Evolutionary conservation across 192 early-diverging fungal species (phyloP).

Genomic region (Spizellomyces punctatus): DNA sequence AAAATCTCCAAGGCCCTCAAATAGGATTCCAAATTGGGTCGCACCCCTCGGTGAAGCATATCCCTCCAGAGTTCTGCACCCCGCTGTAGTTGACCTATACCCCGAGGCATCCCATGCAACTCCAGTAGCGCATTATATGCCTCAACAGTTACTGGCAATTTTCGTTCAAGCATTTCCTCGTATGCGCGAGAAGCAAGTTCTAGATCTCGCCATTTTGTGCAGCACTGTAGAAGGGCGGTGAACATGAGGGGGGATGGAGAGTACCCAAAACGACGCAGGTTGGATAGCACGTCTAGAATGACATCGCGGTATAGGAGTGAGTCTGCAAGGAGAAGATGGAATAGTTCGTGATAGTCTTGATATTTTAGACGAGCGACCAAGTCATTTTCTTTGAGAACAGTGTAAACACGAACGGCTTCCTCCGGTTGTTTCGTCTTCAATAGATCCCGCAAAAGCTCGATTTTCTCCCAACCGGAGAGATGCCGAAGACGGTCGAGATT

Average conservation of each 20-base stretch:
- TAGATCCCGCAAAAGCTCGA: constrained; percentile 34
- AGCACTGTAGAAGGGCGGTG: constrained; percentile 14
- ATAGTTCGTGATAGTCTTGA: constrained; percentile 32
- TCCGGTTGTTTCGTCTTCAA: constrained; percentile 26
- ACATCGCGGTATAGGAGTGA: constrained; percentile 14
- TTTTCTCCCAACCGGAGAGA: constrained; percentile 36
- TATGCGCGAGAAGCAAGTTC: constrained; percentile 18
- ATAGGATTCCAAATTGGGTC: neutral
- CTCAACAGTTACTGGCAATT: neutral
- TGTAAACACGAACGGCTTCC: constrained; percentile 36
- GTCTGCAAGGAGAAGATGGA: constrained; percentile 29
- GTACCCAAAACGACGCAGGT: constrained; percentile 25
- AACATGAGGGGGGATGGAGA: constrained; percentile 6
- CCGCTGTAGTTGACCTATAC: constrained; percentile 6
- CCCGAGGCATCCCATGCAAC: neutral
- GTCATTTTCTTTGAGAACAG: constrained; percentile 30
- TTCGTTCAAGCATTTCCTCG: constrained; percentile 16
- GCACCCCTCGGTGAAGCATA: neutral
- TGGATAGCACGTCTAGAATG: constrained; percentile 11
- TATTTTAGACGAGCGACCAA: constrained; percentile 35
- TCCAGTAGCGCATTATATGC: constrained; percentile 22
- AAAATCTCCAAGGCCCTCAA: constrained; percentile 17
- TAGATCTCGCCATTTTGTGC: constrained; percentile 21
- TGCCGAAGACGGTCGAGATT: constrained; percentile 30
- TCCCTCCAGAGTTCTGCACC: constrained; percentile 30